These are phyloP conservation scores for Trichosporon coremiiforme DNA, from an alignment of 1,284 basidiomycete species.

Conservation along the genomic window DNA sequence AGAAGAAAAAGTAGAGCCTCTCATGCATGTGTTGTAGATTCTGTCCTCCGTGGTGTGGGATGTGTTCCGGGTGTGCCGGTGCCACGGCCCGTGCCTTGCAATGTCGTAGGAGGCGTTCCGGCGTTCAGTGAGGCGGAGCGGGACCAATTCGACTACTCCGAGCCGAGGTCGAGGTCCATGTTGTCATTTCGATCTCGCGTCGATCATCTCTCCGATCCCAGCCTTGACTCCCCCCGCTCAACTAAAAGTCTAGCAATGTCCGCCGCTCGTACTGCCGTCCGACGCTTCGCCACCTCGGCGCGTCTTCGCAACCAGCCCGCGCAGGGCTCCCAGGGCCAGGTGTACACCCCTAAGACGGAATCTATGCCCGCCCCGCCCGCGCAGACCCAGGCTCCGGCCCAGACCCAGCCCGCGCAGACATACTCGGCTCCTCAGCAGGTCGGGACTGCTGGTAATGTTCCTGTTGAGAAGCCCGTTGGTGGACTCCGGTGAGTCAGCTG, in stretches of 20 bases:
- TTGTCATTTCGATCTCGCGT: slow-evolving; percentile 11
- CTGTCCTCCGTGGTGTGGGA: too few species aligned
- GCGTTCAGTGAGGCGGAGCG: background rate
- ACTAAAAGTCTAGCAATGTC: background rate
- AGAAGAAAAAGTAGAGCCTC: slow-evolving; percentile 28
- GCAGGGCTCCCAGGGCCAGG: background rate
- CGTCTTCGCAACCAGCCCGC: background rate
- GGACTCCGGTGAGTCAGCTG: slow-evolving; percentile 62
- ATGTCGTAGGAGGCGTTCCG: background rate
- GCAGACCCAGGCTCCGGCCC: too few species aligned
- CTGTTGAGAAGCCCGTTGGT: slow-evolving; percentile 69
- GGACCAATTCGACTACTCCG: background rate
- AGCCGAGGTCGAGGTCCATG: slow-evolving; percentile 6
- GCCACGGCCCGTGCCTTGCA: too few species aligned
- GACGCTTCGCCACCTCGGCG: slow-evolving; percentile 15
- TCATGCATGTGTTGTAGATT: too few species aligned
- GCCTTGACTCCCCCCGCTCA: too few species aligned
- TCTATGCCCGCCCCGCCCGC: background rate
- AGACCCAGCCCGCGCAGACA: too few species aligned
- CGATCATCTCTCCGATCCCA: background rate
- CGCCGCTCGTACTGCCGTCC: slow-evolving; percentile 1
- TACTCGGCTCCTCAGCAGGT: slow-evolving; percentile 52
- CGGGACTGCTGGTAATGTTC: slow-evolving; percentile 64
- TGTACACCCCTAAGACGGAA: slow-evolving; percentile 8
- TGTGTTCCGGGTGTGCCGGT: too few species aligned